Evolutionary conservation across 768 basidiomycete species (phyloP), one percentile per base, ranked within the genome.

Genomic region (Psilocybe sp.): DNA sequence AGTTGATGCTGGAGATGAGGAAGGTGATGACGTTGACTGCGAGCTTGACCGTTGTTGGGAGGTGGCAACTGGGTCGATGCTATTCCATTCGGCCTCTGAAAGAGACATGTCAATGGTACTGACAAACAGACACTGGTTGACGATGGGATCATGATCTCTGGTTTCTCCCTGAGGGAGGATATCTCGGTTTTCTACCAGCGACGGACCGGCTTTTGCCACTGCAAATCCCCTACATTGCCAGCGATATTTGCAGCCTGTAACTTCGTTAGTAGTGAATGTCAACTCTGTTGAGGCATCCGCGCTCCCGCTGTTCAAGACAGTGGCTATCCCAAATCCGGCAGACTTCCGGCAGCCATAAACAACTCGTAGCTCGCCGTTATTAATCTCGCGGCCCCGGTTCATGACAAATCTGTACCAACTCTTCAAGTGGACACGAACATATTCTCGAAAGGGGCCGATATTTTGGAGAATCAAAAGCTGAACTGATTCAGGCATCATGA

Each of bases 341-440:
- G n/a, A n/a, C n/a, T n/a, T n/a, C n/a, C n/a, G n/a, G n/a, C n/a
- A n/a, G n/a, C n/a, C n/a, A n/a, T n/a, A 15, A 9, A 57, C 47
- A 4, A 57, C 33, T 4, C 44, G 50, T 18, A 57, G 40, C 19
- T 57, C 47, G 4, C 56, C 53, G 13, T 52, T 54, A 12, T 38
- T 35, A 32, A 45, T 18, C 13, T 31, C 49, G 32, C 56, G 28
- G 4, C 53, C 53, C 5, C 46, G 40, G 7, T 34, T 19, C 2
- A 51, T 54, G 32, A 40, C 52, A 33, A 51, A 54, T 12, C 43
- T 11, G 32, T 54, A 57, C 56, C 56, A 57, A 13, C 34, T 36
- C 12, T 52, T 44, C 13, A 43, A 23, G 23, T 57, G 48, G 5
- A 23, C 46, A 9, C 39, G 19, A 3, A 48, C 44, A 23, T 49